Evolutionary conservation across 352 stramenopile species (phyloP).

Genomic region (Phytophthora pinifolia): DNA sequence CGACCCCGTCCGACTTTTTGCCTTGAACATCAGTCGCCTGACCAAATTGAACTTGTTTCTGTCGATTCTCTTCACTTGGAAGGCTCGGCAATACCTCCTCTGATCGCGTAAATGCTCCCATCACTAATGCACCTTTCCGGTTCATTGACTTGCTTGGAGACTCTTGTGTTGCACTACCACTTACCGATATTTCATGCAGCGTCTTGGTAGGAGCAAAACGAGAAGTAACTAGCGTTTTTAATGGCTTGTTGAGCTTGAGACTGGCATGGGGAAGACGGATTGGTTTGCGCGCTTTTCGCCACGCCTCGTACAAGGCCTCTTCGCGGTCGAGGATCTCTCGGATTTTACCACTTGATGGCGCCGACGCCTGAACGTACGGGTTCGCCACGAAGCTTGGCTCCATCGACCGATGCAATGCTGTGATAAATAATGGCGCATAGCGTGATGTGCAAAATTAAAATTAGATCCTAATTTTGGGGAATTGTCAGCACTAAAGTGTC

Average conservation of each 20-base stretch:
- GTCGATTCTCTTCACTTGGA: neutral
- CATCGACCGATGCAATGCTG: conserved; percentile 26
- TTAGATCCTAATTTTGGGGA: neutral
- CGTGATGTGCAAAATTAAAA: too few relatives aligned
- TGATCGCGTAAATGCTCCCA: conserved; percentile 4
- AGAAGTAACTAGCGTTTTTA: conserved; percentile 10
- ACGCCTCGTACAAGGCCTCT: conserved; percentile 46
- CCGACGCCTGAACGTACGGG: conserved; percentile 44
- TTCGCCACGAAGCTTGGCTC: conserved; percentile 56
- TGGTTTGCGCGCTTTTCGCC: conserved; percentile 39
- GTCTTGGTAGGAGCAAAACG: neutral
- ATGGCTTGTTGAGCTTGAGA: conserved; percentile 48
- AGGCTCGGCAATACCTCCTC: conserved; percentile 10
- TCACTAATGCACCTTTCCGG: conserved; percentile 10
- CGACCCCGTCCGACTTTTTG: conserved; percentile 1
- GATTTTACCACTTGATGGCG: conserved; percentile 43
- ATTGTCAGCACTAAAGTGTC: conserved; percentile 19
- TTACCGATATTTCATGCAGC: neutral
- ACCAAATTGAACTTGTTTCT: conserved; percentile 13
- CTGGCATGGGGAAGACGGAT: conserved; percentile 49
- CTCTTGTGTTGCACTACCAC: neutral
- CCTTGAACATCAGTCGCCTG: conserved; percentile 2
- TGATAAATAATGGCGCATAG: too few relatives aligned
- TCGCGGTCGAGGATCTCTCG: conserved; percentile 54
- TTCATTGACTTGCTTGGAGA: neutral